Conservation (phyloP, 1,139 yeast species). For the Blastobotrys arbuscula region DNA sequence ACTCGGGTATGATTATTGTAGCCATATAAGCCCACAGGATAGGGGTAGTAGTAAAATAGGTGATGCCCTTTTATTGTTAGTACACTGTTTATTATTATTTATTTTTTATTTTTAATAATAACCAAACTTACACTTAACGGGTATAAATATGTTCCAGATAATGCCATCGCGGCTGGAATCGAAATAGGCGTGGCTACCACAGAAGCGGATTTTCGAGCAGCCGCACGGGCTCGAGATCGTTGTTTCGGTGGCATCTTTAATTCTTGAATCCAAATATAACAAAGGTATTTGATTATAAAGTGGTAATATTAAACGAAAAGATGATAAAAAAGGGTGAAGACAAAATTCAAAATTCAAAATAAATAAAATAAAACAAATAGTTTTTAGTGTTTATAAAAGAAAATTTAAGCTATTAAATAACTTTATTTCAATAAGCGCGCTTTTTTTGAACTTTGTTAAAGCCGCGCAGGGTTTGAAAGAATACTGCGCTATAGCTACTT, state of each 20-base stretch:
- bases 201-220: constrained; percentile 11
- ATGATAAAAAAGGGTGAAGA: too few relatives aligned
- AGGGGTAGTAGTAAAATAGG: constrained; percentile 42
- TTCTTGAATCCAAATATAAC: too few relatives aligned
- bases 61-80: constrained; percentile 36
- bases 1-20: constrained; percentile 47
- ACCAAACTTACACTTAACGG: constrained; percentile 29
- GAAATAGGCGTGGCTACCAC: constrained; percentile 22
- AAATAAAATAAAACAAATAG: too few relatives aligned
- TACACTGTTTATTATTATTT: constrained; percentile 24
- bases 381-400: too few relatives aligned
- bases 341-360: too few relatives aligned
- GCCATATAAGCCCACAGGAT: constrained; percentile 49
- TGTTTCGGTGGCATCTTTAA: neutral
- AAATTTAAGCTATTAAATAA: too few relatives aligned
- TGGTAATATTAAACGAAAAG: too few relatives aligned
- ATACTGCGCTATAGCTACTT: too few relatives aligned
- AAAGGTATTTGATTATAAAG: too few relatives aligned
- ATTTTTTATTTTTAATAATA: neutral
- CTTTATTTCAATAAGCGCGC: too few relatives aligned
- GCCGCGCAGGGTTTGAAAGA: too few relatives aligned
- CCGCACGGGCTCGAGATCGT: neutral
- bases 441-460: too few relatives aligned
- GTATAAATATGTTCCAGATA: constrained; percentile 31
- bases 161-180: constrained; percentile 23